Evolutionary conservation across 257 asterid species (phyloP).

Genomic region (Solanum medicagineum): DNA sequence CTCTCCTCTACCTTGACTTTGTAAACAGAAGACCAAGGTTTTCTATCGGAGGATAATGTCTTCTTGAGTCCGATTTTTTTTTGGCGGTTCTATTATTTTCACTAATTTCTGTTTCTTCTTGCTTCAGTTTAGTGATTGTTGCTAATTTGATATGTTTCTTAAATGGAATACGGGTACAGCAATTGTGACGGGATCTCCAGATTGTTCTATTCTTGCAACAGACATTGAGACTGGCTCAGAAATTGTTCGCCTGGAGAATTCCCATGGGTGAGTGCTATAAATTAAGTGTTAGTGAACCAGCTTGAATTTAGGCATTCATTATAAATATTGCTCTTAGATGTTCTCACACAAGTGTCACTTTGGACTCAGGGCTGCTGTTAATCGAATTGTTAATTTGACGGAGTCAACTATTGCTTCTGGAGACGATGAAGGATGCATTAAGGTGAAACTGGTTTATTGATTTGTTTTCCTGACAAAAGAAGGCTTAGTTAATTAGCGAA

Average conservation of each 20-base stretch:
- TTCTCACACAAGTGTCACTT: neutral
- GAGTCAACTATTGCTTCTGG: constrained; percentile 88
- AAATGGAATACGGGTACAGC: constrained; percentile 24
- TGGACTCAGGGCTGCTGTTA: constrained; percentile 63
- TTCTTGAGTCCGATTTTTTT: neutral
- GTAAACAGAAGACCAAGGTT: neutral
- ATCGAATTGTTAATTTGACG: constrained; percentile 69
- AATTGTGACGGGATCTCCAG: constrained; percentile 84
- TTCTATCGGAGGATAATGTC: neutral
- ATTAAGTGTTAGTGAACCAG: neutral
- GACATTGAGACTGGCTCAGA: constrained; percentile 79
- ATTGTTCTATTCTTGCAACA: constrained; percentile 81
- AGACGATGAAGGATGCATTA: constrained; percentile 78
- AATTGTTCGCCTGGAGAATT: constrained; percentile 53
- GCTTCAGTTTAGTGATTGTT: neutral
- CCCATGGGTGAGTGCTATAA: constrained; percentile 58
- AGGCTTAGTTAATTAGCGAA: neutral
- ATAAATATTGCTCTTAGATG: neutral
- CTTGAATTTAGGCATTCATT: neutral
- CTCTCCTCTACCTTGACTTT: neutral
- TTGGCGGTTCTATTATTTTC: neutral
- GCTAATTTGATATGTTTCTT: neutral
- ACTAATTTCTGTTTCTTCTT: neutral
- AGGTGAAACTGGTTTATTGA: constrained; percentile 33
- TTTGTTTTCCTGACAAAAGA: neutral